phyloP scores from a whole-genome alignment of 2,329 filamentous ascomycete species.

The Endoconidiophora laricicola region DNA sequence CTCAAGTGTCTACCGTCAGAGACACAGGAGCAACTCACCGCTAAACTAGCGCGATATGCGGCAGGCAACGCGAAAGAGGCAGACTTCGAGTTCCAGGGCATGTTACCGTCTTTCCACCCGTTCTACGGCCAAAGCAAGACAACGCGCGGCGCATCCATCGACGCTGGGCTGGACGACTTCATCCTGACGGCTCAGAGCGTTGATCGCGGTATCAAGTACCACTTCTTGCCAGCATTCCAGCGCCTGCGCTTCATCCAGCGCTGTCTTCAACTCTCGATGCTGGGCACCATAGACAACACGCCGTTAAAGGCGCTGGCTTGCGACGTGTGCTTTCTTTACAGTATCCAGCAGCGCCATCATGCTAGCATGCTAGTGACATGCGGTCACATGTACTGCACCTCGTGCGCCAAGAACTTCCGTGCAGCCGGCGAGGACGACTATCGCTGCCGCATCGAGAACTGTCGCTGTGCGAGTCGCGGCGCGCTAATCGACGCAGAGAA shows the following conservation, averaged over 20 bases:
- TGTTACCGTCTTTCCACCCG: slow-evolving; percentile 13
- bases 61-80: slow-evolving; percentile 5
- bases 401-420: slow-evolving; percentile 12
- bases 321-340: slow-evolving; percentile 2
- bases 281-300: background rate
- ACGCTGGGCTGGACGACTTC: slow-evolving; percentile 15
- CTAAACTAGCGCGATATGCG: slow-evolving; percentile 4
- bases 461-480: slow-evolving; percentile 3
- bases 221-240: slow-evolving; percentile 5
- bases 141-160: slow-evolving; percentile 14
- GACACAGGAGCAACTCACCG: background rate
- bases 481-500: slow-evolving; percentile 5
- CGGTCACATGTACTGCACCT: slow-evolving; percentile 17
- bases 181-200: slow-evolving; percentile 15
- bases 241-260: slow-evolving; percentile 5
- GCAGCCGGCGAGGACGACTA: background rate
- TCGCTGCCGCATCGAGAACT: slow-evolving; percentile 13
- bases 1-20: slow-evolving; percentile 9
- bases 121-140: slow-evolving; percentile 8
- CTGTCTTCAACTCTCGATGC: background rate
- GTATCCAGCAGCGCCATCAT: background rate
- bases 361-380: slow-evolving; percentile 16
- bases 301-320: background rate
- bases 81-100: slow-evolving; percentile 15
- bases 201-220: slow-evolving; percentile 3